These are phyloP conservation scores for Chionographis japonica DNA, from an alignment of 106 monocot species.

Conservation along the genomic window DNA sequence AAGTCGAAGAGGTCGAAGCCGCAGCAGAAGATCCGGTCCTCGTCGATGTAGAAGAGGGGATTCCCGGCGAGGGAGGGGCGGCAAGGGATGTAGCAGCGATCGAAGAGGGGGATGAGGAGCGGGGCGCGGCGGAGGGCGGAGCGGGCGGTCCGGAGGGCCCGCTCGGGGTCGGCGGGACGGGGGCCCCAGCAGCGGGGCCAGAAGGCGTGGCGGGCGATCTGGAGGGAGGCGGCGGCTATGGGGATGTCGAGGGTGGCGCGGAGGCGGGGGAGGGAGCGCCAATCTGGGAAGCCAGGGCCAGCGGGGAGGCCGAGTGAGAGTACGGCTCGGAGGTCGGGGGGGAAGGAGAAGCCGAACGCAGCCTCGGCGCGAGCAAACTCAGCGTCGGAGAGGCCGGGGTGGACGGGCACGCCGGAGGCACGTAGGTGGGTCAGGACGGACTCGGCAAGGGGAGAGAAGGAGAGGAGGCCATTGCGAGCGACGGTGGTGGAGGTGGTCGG, in stretches of 20 bases:
- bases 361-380: slow-evolving; percentile 64
- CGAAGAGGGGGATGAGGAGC: slow-evolving; percentile 74
- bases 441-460: slow-evolving; percentile 51
- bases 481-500: slow-evolving; percentile 15
- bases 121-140: slow-evolving; percentile 59
- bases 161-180: slow-evolving; percentile 41
- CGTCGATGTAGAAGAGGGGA: slow-evolving; percentile 84
- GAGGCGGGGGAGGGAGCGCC: slow-evolving; percentile 2
- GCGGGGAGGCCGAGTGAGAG: slow-evolving; percentile 55
- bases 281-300: slow-evolving; percentile 30
- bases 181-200: slow-evolving; percentile 69
- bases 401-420: slow-evolving; percentile 32
- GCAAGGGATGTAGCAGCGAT: slow-evolving; percentile 77
- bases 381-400: slow-evolving; percentile 42
- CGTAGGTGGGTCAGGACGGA: slow-evolving; percentile 46
- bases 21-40: slow-evolving; percentile 49
- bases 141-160: slow-evolving; percentile 40
- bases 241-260: slow-evolving; percentile 49
- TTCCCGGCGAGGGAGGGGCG: slow-evolving; percentile 80
- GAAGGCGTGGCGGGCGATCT: slow-evolving; percentile 52
- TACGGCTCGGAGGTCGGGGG: slow-evolving; percentile 79
- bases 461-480: slow-evolving; percentile 32
- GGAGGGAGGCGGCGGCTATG: slow-evolving; percentile 67
- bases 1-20: slow-evolving; percentile 71
- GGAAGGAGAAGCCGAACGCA: slow-evolving; percentile 57